Evolutionary conservation across 768 basidiomycete species (phyloP).

Genomic region (Phlebiopsis flavidoalba): DNA sequence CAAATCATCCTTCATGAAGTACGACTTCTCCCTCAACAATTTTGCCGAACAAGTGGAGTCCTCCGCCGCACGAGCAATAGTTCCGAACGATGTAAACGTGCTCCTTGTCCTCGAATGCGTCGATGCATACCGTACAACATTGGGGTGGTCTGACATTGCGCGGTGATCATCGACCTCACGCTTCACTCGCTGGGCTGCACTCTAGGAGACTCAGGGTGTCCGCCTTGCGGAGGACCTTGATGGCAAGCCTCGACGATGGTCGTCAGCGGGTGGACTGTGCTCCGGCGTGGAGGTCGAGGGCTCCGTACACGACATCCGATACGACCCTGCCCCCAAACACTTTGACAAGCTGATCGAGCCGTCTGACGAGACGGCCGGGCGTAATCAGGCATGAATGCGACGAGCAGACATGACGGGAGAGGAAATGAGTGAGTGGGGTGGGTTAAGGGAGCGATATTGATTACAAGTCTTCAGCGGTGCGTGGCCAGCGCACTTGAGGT

Average conservation of each 20-base stretch:
- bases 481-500: constrained; percentile 13
- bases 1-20: constrained; percentile 37
- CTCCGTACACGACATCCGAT: constrained; percentile 21
- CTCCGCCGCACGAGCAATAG: constrained; percentile 27
- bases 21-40: constrained; percentile 33
- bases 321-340: constrained; percentile 19
- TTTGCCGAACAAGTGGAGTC: constrained; percentile 42
- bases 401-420: not conserved
- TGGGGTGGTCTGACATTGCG: constrained; percentile 47
- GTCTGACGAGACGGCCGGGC: constrained; percentile 12
- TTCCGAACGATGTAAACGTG: constrained; percentile 67
- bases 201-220: constrained; percentile 3
- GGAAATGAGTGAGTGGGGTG: not conserved
- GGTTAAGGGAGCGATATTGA: not conserved
- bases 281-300: constrained; percentile 10
- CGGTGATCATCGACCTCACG: constrained; percentile 63
- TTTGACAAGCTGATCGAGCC: constrained; percentile 14
- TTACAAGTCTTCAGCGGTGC: constrained; percentile 6
- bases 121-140: constrained; percentile 67
- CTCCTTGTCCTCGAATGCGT: constrained; percentile 52
- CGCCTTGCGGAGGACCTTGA: constrained; percentile 18
- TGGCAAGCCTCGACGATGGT: constrained; percentile 6
- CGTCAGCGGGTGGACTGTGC: not conserved
- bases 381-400: constrained; percentile 17
- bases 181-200: constrained; percentile 3